These are phyloP conservation scores for Colletotrichum eremochloae DNA, from an alignment of 2,329 filamentous ascomycete genomes.

Conservation along the genomic window DNA sequence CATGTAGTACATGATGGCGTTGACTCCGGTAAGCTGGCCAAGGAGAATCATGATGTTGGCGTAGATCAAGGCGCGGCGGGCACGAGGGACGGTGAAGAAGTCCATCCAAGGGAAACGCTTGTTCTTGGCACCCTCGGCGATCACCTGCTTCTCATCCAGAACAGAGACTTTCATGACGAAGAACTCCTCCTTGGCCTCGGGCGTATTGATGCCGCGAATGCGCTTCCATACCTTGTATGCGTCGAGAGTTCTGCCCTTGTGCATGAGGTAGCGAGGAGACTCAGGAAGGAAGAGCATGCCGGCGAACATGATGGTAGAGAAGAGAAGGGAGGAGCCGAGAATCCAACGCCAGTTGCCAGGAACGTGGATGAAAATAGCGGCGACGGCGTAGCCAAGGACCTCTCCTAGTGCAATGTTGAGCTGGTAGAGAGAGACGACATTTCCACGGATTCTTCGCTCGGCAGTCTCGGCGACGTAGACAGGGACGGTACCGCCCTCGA, in stretches of 20 bases:
- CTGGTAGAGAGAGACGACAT: constrained; percentile 80
- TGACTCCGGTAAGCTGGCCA: constrained; percentile 79
- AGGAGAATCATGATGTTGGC: constrained; percentile 79
- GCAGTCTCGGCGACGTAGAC: constrained; percentile 83
- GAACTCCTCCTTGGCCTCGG: constrained; percentile 76
- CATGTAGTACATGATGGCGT: constrained; percentile 82
- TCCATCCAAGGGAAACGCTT: constrained; percentile 78
- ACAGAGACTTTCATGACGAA: constrained; percentile 78
- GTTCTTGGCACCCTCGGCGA: constrained; percentile 64
- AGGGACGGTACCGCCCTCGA: constrained; percentile 80
- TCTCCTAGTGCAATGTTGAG: constrained; percentile 83
- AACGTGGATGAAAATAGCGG: constrained; percentile 79
- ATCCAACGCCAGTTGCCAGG: constrained; percentile 80
- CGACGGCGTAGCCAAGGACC: constrained; percentile 79
- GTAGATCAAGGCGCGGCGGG: constrained; percentile 75
- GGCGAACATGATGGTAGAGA: constrained; percentile 59
- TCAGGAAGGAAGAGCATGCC: constrained; percentile 82
- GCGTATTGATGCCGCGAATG: constrained; percentile 71
- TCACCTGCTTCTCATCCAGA: constrained; percentile 66
- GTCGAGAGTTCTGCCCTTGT: constrained; percentile 63
- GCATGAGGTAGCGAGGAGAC: constrained; percentile 77
- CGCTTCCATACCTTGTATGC: constrained; percentile 78
- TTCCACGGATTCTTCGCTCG: constrained; percentile 75
- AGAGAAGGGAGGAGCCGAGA: constrained; percentile 78
- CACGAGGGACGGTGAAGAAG: constrained; percentile 78